Base-by-base conservation (phyloP, 768 basidiomycete species). In the Naganishia randhawae region DNA sequence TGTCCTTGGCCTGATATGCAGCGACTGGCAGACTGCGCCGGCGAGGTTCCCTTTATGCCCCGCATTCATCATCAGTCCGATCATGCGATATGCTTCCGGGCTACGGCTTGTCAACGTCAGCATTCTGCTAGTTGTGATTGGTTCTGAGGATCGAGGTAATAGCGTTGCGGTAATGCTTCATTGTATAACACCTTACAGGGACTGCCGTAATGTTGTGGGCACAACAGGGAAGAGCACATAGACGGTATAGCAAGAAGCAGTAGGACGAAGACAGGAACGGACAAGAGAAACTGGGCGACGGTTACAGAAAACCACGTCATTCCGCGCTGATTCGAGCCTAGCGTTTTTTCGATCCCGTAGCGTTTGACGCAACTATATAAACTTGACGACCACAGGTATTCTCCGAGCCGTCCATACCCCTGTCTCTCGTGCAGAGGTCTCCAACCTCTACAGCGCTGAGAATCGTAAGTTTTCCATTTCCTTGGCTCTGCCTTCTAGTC, bases 301-400 rank as follows among this genome's bases (percentile, higher is more conserved):
- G 7, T 13, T 16, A 3, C 5, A 8, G 41, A 6, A 16, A 4
- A 6, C 19, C 45, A 48, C 45, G 45, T 48, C 45, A 48, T 48
- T 48, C 45, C 1, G 13, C 11, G 45, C 19, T 19, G 42, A 22
- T 11, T 48, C 25, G 45, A 39, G 37, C 14, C 14, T 7, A 39
- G 45, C n/a, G n/a, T n/a, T n/a, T 48, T 7, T 22, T 22, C 45
- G 45, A 48, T 48, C n/a, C n/a, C n/a, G n/a, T n/a, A n/a, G n/a
- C 45, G 45, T 48, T 48, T 48, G 45, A n/a, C 45, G 37, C 7
- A n/a, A 48, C 25, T 48, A 48, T 48, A 48, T 48, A 48, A 48
- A 48, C 45, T n/a, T 22, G 2, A 42, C 14, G 41, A 8, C 5
- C 41, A 16, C 14, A 13, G 41, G 14, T 42, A 48, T n/a, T n/a